Evolutionary conservation across 805 yeast genomes (phyloP).

Genomic region (Ogataea minuta): DNA sequence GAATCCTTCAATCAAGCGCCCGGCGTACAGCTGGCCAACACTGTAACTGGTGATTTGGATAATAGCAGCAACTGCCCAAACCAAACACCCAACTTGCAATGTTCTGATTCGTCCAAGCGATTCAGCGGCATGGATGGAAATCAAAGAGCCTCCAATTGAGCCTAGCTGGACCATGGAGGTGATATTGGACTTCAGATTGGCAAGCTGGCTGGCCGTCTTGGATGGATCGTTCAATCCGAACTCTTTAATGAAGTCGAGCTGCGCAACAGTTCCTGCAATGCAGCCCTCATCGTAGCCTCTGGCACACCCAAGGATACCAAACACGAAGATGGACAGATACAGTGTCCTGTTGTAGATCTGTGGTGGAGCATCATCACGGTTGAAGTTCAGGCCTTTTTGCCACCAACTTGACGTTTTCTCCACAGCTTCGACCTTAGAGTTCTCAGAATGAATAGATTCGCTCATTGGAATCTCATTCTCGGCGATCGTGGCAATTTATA

Average conservation of each 20-base stretch:
- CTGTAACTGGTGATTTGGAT: slow-evolving; percentile 46
- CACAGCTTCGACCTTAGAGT: slow-evolving; percentile 13
- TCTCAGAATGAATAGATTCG: slow-evolving; percentile 15
- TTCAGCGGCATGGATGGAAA: slow-evolving; percentile 49
- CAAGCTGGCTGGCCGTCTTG: slow-evolving; percentile 37
- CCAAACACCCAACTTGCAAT: slow-evolving; percentile 40
- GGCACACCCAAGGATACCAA: slow-evolving; percentile 55
- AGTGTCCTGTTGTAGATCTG: slow-evolving; percentile 48
- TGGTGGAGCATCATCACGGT: slow-evolving; percentile 18
- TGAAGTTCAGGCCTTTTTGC: slow-evolving; percentile 4
- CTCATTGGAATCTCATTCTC: neutral
- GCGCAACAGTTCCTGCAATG: slow-evolving; percentile 45
- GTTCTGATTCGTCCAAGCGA: slow-evolving; percentile 50
- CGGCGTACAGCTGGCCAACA: slow-evolving; percentile 54
- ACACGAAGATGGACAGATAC: slow-evolving; percentile 34
- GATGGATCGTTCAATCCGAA: slow-evolving; percentile 45
- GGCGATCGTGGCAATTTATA: no score
- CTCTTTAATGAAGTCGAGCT: slow-evolving; percentile 38
- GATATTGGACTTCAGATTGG: slow-evolving; percentile 50
- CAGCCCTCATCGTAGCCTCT: slow-evolving; percentile 60
- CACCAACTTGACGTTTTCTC: slow-evolving; percentile 1
- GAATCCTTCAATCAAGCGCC: slow-evolving; percentile 51
- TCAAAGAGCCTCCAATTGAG: slow-evolving; percentile 50
- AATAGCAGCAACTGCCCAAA: slow-evolving; percentile 46
- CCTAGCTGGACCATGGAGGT: slow-evolving; percentile 55